Evolutionary conservation across 108 stramenopile species (phyloP), one percentile per base, ranked within the genome.

Genomic region (Mayamaea pseudoterrestris): DNA sequence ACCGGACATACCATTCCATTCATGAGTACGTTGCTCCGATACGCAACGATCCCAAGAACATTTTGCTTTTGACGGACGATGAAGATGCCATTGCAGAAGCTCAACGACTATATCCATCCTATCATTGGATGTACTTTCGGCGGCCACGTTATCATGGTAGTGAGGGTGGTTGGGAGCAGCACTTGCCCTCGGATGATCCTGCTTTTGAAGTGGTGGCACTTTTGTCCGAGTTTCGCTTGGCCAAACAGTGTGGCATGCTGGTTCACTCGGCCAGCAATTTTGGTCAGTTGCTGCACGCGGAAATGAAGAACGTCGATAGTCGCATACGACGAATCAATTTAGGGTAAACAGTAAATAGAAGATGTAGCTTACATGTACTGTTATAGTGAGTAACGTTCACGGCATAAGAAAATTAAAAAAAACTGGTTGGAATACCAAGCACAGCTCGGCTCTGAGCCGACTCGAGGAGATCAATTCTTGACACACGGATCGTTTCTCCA

Each of bases 21-120:
- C 50, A 41, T 12, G n/a, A n/a, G n/a, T n/a, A n/a, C n/a, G n/a
- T n/a, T n/a, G n/a, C n/a, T n/a, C n/a, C n/a, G n/a, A n/a, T n/a
- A n/a, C n/a, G n/a, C n/a, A n/a, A n/a, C n/a, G n/a, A n/a, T n/a
- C n/a, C n/a, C n/a, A 8, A 42, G 4, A 54, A 43, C 17, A 44
- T 54, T 42, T 30, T 54, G 7, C 41, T 54, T 1, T 41, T 54
- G 12, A 44, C 53, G 16, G 53, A 54, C 14, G 53, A 54, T 29
- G 16, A 54, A 4, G 44, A 54, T 54, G 44, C 53, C 37, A 54
- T 54, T 22, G 41, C 27, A 6, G 53, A 54, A 54, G 22, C 53
- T n/a, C 20, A 11, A 3, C 17, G 17, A 27, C 23, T 37, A 6
- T 54, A 44, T 45, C 49, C 49, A 1, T 7, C 32, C 18, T 22